These are phyloP conservation scores for Psilocybe cubensis DNA, from an alignment of 768 basidiomycete genomes.

Conservation along the genomic window DNA sequence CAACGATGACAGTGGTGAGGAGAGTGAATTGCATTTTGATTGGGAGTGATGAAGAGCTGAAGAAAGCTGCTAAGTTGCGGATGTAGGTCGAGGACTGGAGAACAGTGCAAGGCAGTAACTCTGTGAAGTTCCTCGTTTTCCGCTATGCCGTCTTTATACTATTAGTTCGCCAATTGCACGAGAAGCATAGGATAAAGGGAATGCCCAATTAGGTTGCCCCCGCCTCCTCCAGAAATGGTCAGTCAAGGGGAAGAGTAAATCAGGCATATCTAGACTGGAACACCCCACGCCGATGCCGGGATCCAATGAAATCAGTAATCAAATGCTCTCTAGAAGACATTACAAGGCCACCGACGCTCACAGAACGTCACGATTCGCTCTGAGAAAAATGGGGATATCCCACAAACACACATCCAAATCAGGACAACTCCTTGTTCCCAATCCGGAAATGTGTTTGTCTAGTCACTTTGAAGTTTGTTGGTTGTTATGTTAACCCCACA, in stretches of 20 bases:
- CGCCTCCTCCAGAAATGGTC: neutral
- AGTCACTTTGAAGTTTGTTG: neutral
- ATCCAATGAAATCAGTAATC: neutral
- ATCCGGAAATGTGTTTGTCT: conserved; percentile 9
- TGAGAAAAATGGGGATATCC: neutral
- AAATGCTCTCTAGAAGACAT: neutral
- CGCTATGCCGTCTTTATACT: neutral
- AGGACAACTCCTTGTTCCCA: conserved; percentile 2
- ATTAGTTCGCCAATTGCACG: neutral
- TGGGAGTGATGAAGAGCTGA: neutral
- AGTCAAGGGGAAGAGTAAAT: neutral
- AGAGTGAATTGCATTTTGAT: conserved; percentile 22
- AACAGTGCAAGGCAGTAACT: neutral
- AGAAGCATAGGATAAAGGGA: neutral
- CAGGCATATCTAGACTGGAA: neutral
- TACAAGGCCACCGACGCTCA: neutral
- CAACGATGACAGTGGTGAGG: conserved; percentile 15
- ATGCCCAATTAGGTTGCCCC: neutral
- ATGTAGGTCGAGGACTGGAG: too few relatives aligned
- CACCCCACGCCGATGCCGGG: neutral
- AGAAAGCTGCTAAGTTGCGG: neutral
- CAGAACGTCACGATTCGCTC: neutral
- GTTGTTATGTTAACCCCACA: neutral
- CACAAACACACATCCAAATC: conserved; percentile 7
- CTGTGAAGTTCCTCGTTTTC: neutral